Base-by-base conservation (phyloP, 352 stramenopile genomes). In the Thalassiosira hispida region DNA sequence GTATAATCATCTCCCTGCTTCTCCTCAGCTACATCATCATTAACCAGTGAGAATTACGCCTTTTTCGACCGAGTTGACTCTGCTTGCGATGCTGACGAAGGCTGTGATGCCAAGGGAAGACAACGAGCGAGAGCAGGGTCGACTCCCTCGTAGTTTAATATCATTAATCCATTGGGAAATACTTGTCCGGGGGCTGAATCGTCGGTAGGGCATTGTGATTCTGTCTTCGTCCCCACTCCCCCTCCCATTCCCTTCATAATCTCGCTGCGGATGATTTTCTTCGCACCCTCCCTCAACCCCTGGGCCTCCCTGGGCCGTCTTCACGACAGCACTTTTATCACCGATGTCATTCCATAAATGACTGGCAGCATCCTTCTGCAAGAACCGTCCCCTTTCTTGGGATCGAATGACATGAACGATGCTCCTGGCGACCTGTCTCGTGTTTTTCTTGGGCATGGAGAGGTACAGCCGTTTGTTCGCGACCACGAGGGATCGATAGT, bases 401-500 rank as follows among this genome's bases (percentile, higher is more conserved):
- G 62, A 56, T 25, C 78, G 64, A 46, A 85, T 64, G 11, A 55
- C 57, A 22, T 85, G 51, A 7, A 85, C 78, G 38, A 85, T 82
- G 12, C 65, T 33, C 2, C 51, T 59, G 11, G 78, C 78, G 8
- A 85, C 57, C 35, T 75, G 22, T 16, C 65, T 49, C 49, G 82
- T 85, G 38, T 85, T 55, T 6, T 72, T 47, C 35, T 85, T 85
- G n/a, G 64, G 60, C 25, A 66, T 69, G 33, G 64, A 53, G 23
- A 85, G 27, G 31, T 85, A 85, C 14, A 56, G 42, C 40, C 73
- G 18, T 46, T 96, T 96, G 35, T 96, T 95, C 31, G 90, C 88
- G 76, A 96, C 93, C 22, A 97, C 96, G 25, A 92, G 85, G 69
- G 96, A 86, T 4, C 88, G 92, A 33, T 79, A 87, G 42, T 91